A percentile compares a stretch with the other conserved stretches of the same genome.
Evolutionary conservation across 2,329 filamentous ascomycete genomes (phyloP).

Genomic region (Pseudohalonectria lignicola): DNA sequence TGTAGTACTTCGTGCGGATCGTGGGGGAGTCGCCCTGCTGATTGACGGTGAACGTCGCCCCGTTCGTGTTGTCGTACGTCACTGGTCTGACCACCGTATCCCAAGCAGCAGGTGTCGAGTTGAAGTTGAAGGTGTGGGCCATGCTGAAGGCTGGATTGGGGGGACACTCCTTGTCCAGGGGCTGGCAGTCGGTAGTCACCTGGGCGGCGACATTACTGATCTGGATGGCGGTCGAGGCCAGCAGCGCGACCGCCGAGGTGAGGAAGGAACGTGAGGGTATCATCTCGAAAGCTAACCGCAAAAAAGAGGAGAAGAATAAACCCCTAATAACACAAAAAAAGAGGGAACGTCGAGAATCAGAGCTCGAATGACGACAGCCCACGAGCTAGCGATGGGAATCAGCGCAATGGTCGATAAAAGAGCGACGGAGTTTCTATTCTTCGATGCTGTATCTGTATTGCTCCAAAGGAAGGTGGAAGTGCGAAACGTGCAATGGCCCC

Average conservation of each 20-base stretch:
- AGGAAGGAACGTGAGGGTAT: slow-evolving; percentile 14
- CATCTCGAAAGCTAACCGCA: slow-evolving; percentile 6
- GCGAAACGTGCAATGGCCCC: too few species aligned
- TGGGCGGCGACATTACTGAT: slow-evolving; percentile 47
- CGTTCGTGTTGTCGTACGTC: slow-evolving; percentile 43
- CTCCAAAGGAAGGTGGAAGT: too few species aligned
- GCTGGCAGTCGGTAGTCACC: slow-evolving; percentile 69
- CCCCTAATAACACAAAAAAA: neutral
- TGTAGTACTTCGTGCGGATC: slow-evolving; percentile 68
- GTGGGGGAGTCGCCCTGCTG: slow-evolving; percentile 68
- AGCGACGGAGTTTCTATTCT: too few species aligned
- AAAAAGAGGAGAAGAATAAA: neutral
- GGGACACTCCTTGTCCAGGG: slow-evolving; percentile 57
- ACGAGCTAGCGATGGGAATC: too few species aligned
- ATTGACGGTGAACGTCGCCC: slow-evolving; percentile 61
- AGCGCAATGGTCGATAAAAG: too few species aligned
- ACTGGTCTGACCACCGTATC: slow-evolving; percentile 58
- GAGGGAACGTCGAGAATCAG: too few species aligned
- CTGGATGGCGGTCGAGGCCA: slow-evolving; percentile 24
- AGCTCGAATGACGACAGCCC: too few species aligned
- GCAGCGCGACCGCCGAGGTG: slow-evolving; percentile 23
- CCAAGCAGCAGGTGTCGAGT: slow-evolving; percentile 49
- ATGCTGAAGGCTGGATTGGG: slow-evolving; percentile 60
- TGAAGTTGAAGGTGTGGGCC: slow-evolving; percentile 53
- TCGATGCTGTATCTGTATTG: too few species aligned